phyloP scores from a whole-genome alignment of 1,139 yeast genomes.

The Kodamaea sp. region DNA sequence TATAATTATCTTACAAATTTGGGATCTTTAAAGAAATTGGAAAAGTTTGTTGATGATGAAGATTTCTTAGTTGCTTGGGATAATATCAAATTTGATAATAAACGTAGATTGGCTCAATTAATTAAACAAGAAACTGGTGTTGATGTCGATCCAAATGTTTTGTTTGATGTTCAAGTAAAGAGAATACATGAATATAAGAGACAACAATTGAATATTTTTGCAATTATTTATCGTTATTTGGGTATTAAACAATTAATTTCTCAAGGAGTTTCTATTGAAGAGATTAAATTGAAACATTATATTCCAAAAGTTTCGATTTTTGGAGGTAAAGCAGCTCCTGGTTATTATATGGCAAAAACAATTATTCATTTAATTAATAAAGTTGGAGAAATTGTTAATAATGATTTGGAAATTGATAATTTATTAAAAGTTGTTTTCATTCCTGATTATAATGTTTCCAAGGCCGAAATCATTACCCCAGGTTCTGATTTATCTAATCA shows the following conservation, averaged over 20 bases:
- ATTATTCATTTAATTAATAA: slow-evolving; percentile 81
- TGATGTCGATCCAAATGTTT: slow-evolving; percentile 66
- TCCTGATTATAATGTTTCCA: slow-evolving; percentile 90
- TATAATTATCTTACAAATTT: slow-evolving; percentile 69
- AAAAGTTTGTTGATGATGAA: slow-evolving; percentile 62
- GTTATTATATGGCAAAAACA: slow-evolving; percentile 91
- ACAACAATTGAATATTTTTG: slow-evolving; percentile 89
- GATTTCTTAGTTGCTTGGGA: slow-evolving; percentile 72
- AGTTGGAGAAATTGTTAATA: slow-evolving; percentile 77
- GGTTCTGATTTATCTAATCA: slow-evolving; percentile 91
- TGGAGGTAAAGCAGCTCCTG: slow-evolving; percentile 97
- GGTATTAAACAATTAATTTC: slow-evolving; percentile 65
- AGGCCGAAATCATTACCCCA: slow-evolving; percentile 87
- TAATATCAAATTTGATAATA: slow-evolving; percentile 65
- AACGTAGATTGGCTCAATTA: slow-evolving; percentile 63
- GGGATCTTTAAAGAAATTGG: slow-evolving; percentile 63
- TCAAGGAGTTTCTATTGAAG: slow-evolving; percentile 44
- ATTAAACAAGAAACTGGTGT: slow-evolving; percentile 66
- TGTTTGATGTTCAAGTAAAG: slow-evolving; percentile 91
- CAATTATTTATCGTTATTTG: slow-evolving; percentile 80
- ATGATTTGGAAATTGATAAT: slow-evolving; percentile 69
- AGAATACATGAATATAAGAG: slow-evolving; percentile 95
- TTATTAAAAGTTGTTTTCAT: slow-evolving; percentile 81
- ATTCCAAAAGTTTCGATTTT: slow-evolving; percentile 76
- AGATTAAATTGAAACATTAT: slow-evolving; percentile 57